Percentiles rank a stretch among this genome's conserved stretches.
Evolutionary conservation across 1,284 basidiomycete genomes (phyloP).

Genomic region (Volvariella surrecta): DNA sequence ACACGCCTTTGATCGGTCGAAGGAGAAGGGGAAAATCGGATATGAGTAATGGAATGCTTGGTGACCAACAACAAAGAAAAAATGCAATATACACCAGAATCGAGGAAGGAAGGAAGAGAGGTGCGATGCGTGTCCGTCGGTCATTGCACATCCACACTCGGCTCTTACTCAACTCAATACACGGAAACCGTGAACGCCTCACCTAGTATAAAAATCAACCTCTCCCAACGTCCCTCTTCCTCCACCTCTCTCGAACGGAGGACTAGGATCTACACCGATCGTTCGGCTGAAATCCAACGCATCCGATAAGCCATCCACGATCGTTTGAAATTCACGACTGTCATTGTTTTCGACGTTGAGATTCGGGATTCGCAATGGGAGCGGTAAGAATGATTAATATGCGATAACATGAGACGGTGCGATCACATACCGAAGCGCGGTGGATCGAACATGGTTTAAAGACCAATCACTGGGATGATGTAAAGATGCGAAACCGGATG

Average conservation of each 20-base stretch:
- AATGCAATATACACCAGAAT: not conserved
- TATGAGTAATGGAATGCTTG: not conserved
- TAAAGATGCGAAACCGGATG: conserved; percentile 87
- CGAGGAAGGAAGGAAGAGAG: conserved; percentile 1
- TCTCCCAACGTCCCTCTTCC: conserved; percentile 74
- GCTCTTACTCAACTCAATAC: no score
- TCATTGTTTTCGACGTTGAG: conserved; percentile 1
- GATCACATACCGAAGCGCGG: conserved; percentile 15
- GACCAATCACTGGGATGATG: conserved; percentile 93
- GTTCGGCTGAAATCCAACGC: conserved; percentile 91
- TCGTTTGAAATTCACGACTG: conserved; percentile 77
- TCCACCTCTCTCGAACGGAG: conserved; percentile 59
- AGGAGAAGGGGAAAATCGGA: no score
- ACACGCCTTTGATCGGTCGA: no score
- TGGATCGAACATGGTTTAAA: conserved; percentile 79
- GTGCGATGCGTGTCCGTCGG: not conserved
- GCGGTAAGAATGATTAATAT: not conserved
- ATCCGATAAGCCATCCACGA: conserved; percentile 81
- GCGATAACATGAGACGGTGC: conserved; percentile 2
- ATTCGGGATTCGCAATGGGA: not conserved
- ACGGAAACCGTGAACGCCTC: no score
- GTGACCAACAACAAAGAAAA: conserved; percentile 7
- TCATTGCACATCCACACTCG: not conserved
- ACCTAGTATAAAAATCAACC: conserved; percentile 94
- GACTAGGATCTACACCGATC: conserved; percentile 59